Evolutionary conservation across 108 stramenopile genomes (phyloP), one percentile per base, ranked within the genome.

Genomic region (Pseudonitzschia multiseries): DNA sequence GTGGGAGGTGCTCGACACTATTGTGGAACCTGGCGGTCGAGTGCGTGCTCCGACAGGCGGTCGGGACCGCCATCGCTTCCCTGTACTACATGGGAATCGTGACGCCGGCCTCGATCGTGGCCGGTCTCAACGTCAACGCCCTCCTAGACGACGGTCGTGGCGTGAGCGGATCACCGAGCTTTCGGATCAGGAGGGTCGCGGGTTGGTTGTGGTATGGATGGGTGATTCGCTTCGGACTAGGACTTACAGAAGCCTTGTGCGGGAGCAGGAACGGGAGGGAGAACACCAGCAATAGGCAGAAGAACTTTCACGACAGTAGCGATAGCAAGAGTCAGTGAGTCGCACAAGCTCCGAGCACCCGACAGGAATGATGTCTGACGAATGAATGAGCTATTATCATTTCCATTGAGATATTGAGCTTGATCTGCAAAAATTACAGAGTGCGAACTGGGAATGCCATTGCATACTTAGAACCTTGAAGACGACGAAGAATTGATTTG

Each of bases 81-180:
- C 36, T 62, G 6, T 62, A 62, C 20, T 62, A 62, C n/a, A 40
- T 62, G 32, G 61, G 61, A 17, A 40, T 62, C 20, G 32, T 62
- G n/a, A 62, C 61, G 31, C 61, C 61, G 1, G n/a, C 32, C 13
- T 31, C 61, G 22, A 62, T 62, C n/a, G 36, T 62, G 14, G 29
- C 32, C 29, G 61, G 61, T 9, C n/a, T 33, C 27, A 62, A 62
- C 36, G 61, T 62, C 13, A 62, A 62, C 20, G 36, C 31, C 18
- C 22, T 62, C 17, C 29, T 62, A 33, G 13, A 40, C n/a, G 33
- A 21, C n/a, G n/a, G n/a, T n/a, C n/a, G n/a, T 14, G 0, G 0
- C 0, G n/a, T 9, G 9, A 28, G 17, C 12, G 8, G n/a, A n/a
- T n/a, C n/a, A n/a, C 33, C 4, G 5, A 62, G 61, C 27, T 62